Evolutionary conservation across 495 filamentous ascomycete genomes (phyloP).

Genomic region (Zalerion maritima): DNA sequence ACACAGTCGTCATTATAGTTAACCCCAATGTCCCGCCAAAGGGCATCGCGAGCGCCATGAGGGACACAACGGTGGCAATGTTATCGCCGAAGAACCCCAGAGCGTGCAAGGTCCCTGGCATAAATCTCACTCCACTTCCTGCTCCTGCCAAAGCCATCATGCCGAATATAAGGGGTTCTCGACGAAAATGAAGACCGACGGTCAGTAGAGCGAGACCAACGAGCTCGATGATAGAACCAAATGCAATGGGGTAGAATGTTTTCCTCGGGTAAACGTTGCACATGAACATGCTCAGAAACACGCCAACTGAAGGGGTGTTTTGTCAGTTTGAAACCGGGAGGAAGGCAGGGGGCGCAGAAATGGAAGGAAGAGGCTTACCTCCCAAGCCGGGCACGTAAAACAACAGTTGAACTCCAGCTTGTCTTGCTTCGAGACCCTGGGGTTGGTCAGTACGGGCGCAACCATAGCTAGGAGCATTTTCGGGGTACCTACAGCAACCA

Average conservation of each 20-base stretch:
- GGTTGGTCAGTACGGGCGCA: background rate
- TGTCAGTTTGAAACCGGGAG: no score
- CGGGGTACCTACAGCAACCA: slow-evolving; percentile 28
- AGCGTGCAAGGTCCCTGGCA: slow-evolving; percentile 33
- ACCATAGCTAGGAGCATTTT: no score
- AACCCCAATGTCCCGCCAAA: slow-evolving; percentile 44
- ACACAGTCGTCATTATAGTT: slow-evolving; percentile 46
- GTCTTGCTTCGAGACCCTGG: slow-evolving; percentile 24
- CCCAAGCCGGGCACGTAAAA: slow-evolving; percentile 31
- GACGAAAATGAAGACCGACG: slow-evolving; percentile 26
- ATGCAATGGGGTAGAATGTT: slow-evolving; percentile 35
- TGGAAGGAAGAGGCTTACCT: slow-evolving; percentile 13
- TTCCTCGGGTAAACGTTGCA: slow-evolving; percentile 41
- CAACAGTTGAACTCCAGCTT: slow-evolving; percentile 36
- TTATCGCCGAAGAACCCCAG: slow-evolving; percentile 36
- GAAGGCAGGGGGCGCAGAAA: background rate
- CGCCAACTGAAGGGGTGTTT: slow-evolving; percentile 23
- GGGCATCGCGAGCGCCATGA: slow-evolving; percentile 34
- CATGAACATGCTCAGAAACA: slow-evolving; percentile 36
- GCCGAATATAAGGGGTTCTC: slow-evolving; percentile 32
- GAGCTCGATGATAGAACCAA: slow-evolving; percentile 33
- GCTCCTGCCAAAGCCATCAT: slow-evolving; percentile 45
- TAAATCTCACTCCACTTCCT: slow-evolving; percentile 37
- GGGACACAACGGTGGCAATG: slow-evolving; percentile 34
- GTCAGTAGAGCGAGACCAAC: slow-evolving; percentile 33